Percentiles rank a stretch among this genome's conserved stretches.
phyloP scores from a whole-genome alignment of 2,329 filamentous ascomycete species.

The Canariomyces notabilis region DNA sequence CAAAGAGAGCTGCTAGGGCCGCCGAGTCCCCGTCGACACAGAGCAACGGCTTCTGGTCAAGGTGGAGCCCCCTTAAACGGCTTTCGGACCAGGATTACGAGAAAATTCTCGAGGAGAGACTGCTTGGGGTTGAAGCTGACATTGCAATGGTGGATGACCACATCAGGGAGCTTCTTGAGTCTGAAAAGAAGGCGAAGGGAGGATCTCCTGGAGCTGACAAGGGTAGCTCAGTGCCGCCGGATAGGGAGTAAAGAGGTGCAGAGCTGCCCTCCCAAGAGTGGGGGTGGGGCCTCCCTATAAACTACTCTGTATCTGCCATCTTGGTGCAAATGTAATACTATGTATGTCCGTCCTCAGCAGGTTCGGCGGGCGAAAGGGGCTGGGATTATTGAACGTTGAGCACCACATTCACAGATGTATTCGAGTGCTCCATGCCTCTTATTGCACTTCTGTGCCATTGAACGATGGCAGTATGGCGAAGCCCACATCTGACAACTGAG shows the following conservation, averaged over 20 bases:
- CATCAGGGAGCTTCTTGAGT: conserved; percentile 43
- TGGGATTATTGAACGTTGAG: no score
- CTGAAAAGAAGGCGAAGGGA: conserved; percentile 18
- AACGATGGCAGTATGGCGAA: no score
- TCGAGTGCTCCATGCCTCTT: no score
- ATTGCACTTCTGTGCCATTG: no score
- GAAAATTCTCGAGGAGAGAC: conserved; percentile 62
- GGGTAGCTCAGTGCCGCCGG: background rate
- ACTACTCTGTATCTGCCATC: no score
- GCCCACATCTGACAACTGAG: no score
- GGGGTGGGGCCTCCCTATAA: no score
- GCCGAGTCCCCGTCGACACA: conserved; percentile 1
- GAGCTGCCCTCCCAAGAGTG: no score
- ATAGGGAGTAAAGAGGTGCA: background rate
- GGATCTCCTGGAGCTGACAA: background rate
- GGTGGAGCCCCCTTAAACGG: conserved; percentile 66
- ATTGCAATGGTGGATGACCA: conserved; percentile 75
- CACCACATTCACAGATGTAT: no score
- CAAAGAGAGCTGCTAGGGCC: conserved; percentile 10
- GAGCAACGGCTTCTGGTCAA: conserved; percentile 44
- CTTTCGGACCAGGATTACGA: conserved; percentile 70
- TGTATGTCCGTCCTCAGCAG: no score
- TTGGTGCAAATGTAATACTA: no score
- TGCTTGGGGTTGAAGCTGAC: conserved; percentile 67
- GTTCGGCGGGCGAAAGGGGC: no score